These are phyloP conservation scores for Chenopodium album DNA, from an alignment of 148 eudicot genomes.

Conservation along the genomic window DNA sequence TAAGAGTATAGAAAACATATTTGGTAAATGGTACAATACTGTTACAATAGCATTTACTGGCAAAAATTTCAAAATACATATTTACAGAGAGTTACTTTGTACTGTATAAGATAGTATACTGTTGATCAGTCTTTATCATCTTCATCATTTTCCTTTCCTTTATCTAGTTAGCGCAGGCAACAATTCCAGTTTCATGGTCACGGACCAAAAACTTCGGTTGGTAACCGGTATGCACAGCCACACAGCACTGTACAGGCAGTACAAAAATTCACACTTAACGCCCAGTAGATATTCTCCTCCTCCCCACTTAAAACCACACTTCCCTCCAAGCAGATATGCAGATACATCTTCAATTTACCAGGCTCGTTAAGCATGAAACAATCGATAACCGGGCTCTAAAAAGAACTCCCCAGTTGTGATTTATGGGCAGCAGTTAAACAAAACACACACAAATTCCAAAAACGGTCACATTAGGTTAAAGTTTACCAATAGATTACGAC, in stretches of 20 bases:
- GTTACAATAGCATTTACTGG: not conserved
- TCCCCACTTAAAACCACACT: not conserved
- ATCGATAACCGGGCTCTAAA: not conserved
- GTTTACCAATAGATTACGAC: slow-evolving; percentile 41
- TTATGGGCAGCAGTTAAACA: not conserved
- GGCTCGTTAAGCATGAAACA: not conserved
- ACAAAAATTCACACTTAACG: not conserved
- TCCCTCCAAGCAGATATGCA: not conserved
- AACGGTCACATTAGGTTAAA: not conserved
- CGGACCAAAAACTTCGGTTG: not conserved
- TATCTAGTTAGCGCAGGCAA: not conserved
- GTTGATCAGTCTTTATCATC: not conserved
- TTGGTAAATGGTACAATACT: not conserved
- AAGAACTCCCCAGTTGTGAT: slow-evolving; percentile 7
- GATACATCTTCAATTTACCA: not conserved
- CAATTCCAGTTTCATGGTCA: not conserved
- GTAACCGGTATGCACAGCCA: slow-evolving; percentile 15
- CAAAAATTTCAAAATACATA: slow-evolving; percentile 6
- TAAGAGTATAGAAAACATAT: not conserved
- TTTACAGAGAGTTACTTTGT: slow-evolving; percentile 15
- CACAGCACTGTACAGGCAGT: slow-evolving; percentile 8
- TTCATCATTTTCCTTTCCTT: not conserved
- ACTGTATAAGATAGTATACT: not conserved
- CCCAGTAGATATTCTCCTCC: not conserved
- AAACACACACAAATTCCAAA: not conserved